These are phyloP conservation scores for Amanita jacksonii DNA, from an alignment of 768 basidiomycete species.

Conservation along the genomic window DNA sequence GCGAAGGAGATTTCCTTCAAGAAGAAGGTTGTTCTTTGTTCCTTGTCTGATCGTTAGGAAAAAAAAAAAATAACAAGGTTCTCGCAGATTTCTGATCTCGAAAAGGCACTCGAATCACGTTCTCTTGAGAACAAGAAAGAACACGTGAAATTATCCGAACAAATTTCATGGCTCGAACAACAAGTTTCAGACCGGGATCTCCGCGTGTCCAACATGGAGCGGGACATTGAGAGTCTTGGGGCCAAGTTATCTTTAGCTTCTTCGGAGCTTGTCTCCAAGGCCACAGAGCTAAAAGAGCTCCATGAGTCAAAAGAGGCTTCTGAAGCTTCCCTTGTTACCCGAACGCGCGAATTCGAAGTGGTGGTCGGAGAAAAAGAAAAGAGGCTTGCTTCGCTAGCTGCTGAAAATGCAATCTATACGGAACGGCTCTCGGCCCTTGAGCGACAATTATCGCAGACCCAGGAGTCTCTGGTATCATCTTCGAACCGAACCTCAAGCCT, in stretches of 20 bases:
- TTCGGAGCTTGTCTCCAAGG: constrained; percentile 7
- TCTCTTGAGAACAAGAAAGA: constrained; percentile 9
- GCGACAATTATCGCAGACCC: background rate
- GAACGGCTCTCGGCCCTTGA: background rate
- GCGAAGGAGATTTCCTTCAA: constrained; percentile 4
- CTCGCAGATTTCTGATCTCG: constrained; percentile 12
- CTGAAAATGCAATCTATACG: background rate
- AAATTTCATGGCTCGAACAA: constrained; percentile 13
- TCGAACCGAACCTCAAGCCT: background rate
- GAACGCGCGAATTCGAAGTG: constrained; percentile 7
- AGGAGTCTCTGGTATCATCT: background rate
- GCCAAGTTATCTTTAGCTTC: constrained; percentile 10
- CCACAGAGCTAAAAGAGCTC: constrained; percentile 8
- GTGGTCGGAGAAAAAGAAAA: background rate
- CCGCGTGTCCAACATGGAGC: constrained; percentile 16
- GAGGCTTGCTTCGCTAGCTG: background rate
- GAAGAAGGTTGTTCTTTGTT: constrained; percentile 3
- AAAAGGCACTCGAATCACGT: constrained; percentile 13
- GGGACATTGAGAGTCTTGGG: constrained; percentile 14
- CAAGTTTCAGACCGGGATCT: constrained; percentile 18
- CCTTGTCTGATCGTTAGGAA: background rate
- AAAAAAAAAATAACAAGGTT: background rate
- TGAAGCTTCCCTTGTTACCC: constrained; percentile 11
- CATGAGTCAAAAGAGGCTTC: constrained; percentile 11
- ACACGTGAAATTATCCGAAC: constrained; percentile 2